phyloP scores from a whole-genome alignment of 2,329 filamentous ascomycete species.

The Geosmithia flava region DNA sequence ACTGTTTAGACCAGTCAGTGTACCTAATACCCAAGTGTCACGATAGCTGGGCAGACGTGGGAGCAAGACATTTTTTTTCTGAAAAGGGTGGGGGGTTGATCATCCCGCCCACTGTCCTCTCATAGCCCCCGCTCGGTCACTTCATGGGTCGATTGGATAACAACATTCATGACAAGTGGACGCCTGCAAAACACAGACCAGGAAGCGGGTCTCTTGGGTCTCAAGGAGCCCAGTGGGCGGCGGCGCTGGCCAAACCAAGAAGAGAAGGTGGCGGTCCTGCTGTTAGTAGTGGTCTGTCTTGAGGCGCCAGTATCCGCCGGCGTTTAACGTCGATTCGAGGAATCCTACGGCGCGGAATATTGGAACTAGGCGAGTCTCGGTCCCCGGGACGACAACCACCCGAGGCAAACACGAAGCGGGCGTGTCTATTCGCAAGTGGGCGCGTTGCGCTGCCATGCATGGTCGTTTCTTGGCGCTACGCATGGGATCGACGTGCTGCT shows the following conservation, averaged over 20 bases:
- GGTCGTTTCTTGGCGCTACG: background rate
- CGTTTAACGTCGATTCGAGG: background rate
- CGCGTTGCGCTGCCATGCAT: too few relatives aligned
- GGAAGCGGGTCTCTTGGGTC: background rate
- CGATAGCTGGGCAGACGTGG: too few relatives aligned
- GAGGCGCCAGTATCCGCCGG: background rate
- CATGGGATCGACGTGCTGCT: background rate
- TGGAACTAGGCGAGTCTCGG: background rate
- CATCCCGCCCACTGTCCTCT: too few relatives aligned
- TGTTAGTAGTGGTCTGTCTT: background rate
- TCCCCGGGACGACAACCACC: too few relatives aligned
- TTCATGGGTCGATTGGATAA: background rate
- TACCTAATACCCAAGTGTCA: too few relatives aligned
- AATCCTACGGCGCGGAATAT: background rate
- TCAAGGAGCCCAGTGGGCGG: background rate
- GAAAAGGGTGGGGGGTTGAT: too few relatives aligned
- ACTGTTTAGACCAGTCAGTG: too few relatives aligned
- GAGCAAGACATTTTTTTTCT: too few relatives aligned
- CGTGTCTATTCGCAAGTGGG: background rate
- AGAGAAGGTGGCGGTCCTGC: background rate
- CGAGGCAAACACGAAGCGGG: background rate
- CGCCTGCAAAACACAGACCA: background rate
- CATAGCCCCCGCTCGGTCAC: background rate
- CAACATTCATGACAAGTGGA: background rate
- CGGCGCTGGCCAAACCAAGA: background rate